Base-by-base conservation (phyloP, 371 early-diverging fungal species). In the Syncephalastrum sp. region DNA sequence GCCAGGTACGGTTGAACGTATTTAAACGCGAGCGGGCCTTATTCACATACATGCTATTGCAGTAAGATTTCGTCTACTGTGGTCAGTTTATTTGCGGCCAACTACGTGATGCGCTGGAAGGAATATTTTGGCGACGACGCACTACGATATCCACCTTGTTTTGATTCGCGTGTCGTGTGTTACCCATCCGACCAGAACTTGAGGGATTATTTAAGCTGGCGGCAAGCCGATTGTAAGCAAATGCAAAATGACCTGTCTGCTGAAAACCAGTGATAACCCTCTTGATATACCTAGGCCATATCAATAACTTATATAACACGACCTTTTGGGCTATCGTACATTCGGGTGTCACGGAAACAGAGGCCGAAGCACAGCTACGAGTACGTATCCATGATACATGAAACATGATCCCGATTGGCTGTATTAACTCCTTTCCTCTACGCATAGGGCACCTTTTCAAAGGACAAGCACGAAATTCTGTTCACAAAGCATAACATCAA, bases 271-370 rank as follows among this genome's bases (percentile, higher is more conserved):
- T 21, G 21, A 21, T 21, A 21, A 21, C 21, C 21, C 21, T 21
- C 2, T 21, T 21, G 2, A 21, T 21, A 21, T 21, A 45, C 24
- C 3, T 67, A 83, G 82, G 86, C 55, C 93, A 90, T 62, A 91
- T 91, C 64, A 92, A 93, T 65, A 91, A 91, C 61, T 65, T 95
- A 51, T 96, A 95, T 72, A 97, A 98, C 67, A 94, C 96, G 0
- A 85, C 90, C 4, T 96, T 96, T 71, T 97, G 97, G 97, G 77
- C 86, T 6, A 72, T 98, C 47, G 97, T 97, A 12, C 84, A 86
- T 47, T 66, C 78, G 41, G 90, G 88, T 12, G 75, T 79, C 29
- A 69, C 84, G 6, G 86, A 86, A 57, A 72, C 65, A 14, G 86
- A 86, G 23, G 92, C 93, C 6, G 91, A 90, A 62, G 75, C 79